Evolutionary conservation across 805 yeast species (phyloP).

Genomic region (Wickerhamomyces strasburgensis): DNA sequence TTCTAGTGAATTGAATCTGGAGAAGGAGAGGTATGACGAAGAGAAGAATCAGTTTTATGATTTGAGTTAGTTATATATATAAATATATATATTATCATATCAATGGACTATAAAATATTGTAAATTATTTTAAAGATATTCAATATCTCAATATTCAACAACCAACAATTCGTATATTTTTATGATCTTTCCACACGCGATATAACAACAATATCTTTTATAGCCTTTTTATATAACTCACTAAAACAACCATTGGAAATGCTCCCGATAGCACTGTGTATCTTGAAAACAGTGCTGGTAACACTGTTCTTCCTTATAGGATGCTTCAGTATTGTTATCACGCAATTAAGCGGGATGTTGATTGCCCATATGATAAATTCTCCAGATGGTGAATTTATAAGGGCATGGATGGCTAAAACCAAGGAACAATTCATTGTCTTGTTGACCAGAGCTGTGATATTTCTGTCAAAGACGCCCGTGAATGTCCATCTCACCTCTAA

Average conservation of each 20-base stretch:
- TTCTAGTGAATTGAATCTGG: conserved; percentile 30
- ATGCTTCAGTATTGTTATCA: conserved; percentile 38
- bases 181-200: too few species aligned
- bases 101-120: too few species aligned
- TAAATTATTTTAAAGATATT: too few species aligned
- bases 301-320: too few species aligned
- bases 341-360: conserved; percentile 40
- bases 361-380: conserved; percentile 24
- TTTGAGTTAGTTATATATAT: conserved; percentile 10
- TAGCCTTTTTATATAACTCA: too few species aligned
- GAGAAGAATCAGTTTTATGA: conserved; percentile 43
- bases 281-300: too few species aligned
- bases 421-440: conserved; percentile 55
- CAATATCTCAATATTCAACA: conserved; percentile 25
- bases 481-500: conserved; percentile 45
- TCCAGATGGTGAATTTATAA: conserved; percentile 30
- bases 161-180: conserved; percentile 33
- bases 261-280: too few species aligned
- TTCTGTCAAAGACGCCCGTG: conserved; percentile 43
- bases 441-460: conserved; percentile 44
- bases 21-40: conserved; percentile 32
- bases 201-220: too few species aligned
- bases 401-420: conserved; percentile 45
- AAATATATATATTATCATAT: too few species aligned
- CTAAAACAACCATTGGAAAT: too few species aligned